phyloP scores from a whole-genome alignment of 305 asterid species.

The Solanum hybrid region DNA sequence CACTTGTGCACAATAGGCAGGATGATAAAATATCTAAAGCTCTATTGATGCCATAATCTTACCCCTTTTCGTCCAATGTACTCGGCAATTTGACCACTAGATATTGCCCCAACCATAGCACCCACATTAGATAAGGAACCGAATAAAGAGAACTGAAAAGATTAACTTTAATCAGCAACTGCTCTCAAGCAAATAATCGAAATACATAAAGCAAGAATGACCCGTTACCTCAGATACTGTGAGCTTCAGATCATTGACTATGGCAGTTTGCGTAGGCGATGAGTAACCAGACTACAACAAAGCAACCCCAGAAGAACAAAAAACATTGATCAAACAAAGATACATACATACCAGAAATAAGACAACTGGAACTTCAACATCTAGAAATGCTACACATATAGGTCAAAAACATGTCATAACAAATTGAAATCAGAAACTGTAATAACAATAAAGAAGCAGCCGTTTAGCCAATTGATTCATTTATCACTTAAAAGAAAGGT shows the following conservation, averaged over 20 bases:
- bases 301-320: constrained; percentile 7
- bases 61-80: constrained; percentile 96
- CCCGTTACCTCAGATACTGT: constrained; percentile 75
- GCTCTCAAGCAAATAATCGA: background rate
- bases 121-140: constrained; percentile 92
- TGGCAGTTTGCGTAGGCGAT: constrained; percentile 81
- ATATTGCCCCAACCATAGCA: constrained; percentile 96
- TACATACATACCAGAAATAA: background rate
- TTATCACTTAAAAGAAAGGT: background rate
- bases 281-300: constrained; percentile 70
- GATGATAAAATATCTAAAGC: background rate
- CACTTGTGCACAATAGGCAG: background rate
- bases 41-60: background rate
- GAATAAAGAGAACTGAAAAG: constrained; percentile 65
- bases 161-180: constrained; percentile 10
- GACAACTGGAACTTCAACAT: background rate
- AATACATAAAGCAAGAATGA: background rate
- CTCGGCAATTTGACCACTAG: constrained; percentile 96
- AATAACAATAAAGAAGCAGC: background rate
- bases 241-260: constrained; percentile 56
- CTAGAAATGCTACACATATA: background rate
- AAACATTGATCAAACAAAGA: background rate
- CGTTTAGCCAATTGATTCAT: background rate
- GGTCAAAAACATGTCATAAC: background rate
- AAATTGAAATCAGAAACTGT: background rate